phyloP scores from a whole-genome alignment of 1,284 basidiomycete species.

The Irpex sp. region DNA sequence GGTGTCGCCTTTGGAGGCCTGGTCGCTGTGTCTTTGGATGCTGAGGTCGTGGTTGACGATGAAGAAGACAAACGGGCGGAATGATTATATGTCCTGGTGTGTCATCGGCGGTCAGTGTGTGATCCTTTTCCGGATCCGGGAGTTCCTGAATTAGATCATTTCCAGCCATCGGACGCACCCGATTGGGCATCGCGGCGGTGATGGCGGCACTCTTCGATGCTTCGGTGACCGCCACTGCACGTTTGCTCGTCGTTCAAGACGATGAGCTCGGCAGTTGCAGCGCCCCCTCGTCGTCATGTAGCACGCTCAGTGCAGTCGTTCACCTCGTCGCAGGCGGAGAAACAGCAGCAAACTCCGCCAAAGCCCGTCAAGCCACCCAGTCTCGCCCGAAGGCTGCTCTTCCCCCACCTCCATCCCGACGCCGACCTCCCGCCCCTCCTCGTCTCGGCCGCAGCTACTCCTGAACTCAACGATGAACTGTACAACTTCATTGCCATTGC shows the following conservation, averaged over 20 bases:
- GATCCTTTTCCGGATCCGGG: background rate
- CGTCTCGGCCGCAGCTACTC: conserved; percentile 34
- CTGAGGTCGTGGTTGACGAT: background rate
- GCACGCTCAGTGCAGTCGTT: conserved; percentile 26
- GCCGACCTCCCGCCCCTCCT: conserved; percentile 54
- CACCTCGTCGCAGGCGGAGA: conserved; percentile 28
- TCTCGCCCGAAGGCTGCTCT: conserved; percentile 66
- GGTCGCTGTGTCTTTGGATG: background rate
- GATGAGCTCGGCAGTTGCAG: conserved; percentile 19
- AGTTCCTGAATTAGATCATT: background rate
- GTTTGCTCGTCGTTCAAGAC: conserved; percentile 4
- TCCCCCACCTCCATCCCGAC: conserved; percentile 48
- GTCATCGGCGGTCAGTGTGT: background rate
- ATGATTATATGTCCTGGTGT: background rate
- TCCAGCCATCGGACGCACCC: background rate
- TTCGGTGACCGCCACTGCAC: background rate
- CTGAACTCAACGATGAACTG: conserved; percentile 61
- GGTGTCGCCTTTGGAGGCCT: background rate
- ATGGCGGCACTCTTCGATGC: background rate
- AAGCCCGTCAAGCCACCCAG: conserved; percentile 31
- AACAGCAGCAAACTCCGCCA: conserved; percentile 13
- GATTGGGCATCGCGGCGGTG: background rate
- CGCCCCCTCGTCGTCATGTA: conserved; percentile 17
- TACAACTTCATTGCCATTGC: conserved; percentile 78
- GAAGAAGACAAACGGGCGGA: background rate